Evolutionary conservation across 2,329 filamentous ascomycete species (phyloP).

Genomic region (Scytalidium sp.): DNA sequence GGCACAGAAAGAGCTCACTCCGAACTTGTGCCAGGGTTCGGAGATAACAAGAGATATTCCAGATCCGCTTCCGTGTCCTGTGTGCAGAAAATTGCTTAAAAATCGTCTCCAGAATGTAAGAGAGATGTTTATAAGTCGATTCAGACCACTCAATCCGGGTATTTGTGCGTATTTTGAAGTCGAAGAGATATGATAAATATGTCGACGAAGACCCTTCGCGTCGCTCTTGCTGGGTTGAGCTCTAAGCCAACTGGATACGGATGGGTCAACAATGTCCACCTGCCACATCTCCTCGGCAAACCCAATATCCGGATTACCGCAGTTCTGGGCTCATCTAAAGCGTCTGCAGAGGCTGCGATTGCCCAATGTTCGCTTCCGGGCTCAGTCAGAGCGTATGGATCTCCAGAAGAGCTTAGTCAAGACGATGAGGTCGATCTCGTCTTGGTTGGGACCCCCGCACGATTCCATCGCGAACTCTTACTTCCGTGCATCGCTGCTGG

Average conservation of each 20-base stretch:
- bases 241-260: constrained; percentile 41
- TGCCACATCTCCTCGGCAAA: constrained; percentile 54
- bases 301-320: constrained; percentile 47
- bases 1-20: no score
- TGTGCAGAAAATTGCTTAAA: no score
- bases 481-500: constrained; percentile 47
- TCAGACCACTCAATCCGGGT: no score
- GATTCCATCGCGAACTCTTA: constrained; percentile 52
- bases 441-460: constrained; percentile 50
- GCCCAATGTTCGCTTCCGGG: constrained; percentile 37
- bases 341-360: constrained; percentile 42
- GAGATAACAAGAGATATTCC: no score
- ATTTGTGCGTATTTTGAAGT: no score
- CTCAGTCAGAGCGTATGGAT: constrained; percentile 45
- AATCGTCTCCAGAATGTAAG: no score
- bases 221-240: constrained; percentile 58
- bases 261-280: constrained; percentile 54
- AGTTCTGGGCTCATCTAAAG: constrained; percentile 46
- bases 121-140: no score
- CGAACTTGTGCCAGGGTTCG: no score
- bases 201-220: constrained; percentile 32
- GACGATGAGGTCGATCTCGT: constrained; percentile 53
- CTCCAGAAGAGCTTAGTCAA: constrained; percentile 43
- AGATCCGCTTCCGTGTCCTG: no score
- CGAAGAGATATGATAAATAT: no score